These are phyloP conservation scores for Entomortierella beljakovae DNA, from an alignment of 192 early-diverging fungal genomes.

Conservation along the genomic window DNA sequence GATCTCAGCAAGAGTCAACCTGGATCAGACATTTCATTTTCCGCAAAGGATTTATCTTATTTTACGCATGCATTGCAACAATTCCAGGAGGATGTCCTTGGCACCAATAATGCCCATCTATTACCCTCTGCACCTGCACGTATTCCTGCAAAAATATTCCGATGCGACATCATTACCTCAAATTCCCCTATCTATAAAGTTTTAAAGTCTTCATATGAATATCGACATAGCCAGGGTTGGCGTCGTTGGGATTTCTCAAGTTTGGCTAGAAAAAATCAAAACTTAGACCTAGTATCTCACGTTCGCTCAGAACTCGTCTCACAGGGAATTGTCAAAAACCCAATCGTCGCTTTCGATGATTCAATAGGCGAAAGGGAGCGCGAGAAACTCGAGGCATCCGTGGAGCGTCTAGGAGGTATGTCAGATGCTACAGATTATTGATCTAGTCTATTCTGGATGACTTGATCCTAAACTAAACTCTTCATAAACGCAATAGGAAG, in stretches of 20 bases:
- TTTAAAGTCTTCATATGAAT: constrained; percentile 57
- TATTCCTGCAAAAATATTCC: constrained; percentile 65
- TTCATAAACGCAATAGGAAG: constrained; percentile 30
- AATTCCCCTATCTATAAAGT: constrained; percentile 55
- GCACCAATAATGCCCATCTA: constrained; percentile 22
- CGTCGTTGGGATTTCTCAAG: constrained; percentile 56
- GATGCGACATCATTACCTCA: constrained; percentile 27
- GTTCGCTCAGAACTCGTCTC: constrained; percentile 52
- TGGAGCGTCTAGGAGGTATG: constrained; percentile 58
- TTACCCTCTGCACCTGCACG: constrained; percentile 30
- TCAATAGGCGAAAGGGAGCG: constrained; percentile 34
- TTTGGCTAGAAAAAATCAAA: constrained; percentile 33
- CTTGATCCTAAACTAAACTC: too few relatives aligned
- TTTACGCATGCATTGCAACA: constrained; percentile 60
- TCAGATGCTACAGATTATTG: not conserved
- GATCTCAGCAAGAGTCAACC: constrained; percentile 45
- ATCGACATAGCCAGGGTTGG: constrained; percentile 55
- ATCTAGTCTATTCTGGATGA: not conserved
- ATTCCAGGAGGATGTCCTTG: constrained; percentile 66
- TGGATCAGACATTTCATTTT: constrained; percentile 20
- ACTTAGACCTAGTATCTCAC: constrained; percentile 52
- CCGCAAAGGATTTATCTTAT: constrained; percentile 55
- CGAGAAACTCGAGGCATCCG: constrained; percentile 48
- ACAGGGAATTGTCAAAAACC: constrained; percentile 45
- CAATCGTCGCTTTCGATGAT: constrained; percentile 56